phyloP scores from a whole-genome alignment of 148 eudicot genomes.

The Oxyria digyna region DNA sequence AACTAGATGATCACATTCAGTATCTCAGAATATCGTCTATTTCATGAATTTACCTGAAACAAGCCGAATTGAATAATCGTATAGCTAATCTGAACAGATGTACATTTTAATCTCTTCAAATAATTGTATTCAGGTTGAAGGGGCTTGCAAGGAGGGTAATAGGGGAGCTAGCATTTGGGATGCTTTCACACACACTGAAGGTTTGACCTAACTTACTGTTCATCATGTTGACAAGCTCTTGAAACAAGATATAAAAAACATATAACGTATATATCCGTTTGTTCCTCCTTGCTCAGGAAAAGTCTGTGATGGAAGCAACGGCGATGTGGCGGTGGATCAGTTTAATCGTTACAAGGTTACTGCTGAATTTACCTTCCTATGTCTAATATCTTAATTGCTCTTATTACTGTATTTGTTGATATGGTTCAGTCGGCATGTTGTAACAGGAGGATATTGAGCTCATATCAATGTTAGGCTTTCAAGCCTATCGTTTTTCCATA shows the following conservation, averaged over 20 bases:
- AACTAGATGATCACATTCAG: neutral
- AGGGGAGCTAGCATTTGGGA: constrained; percentile 75
- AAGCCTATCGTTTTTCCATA: constrained; percentile 69
- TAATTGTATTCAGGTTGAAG: constrained; percentile 37
- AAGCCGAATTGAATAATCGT: neutral
- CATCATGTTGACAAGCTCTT: neutral
- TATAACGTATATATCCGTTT: neutral
- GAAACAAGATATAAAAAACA: neutral
- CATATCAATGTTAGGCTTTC: constrained; percentile 56
- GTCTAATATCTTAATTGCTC: neutral
- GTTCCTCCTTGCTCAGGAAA: constrained; percentile 25
- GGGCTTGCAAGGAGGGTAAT: constrained; percentile 43
- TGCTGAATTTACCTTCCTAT: constrained; percentile 1
- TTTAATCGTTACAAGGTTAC: constrained; percentile 77
- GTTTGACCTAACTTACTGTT: constrained; percentile 11
- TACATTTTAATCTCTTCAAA: neutral
- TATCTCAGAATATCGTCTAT: neutral
- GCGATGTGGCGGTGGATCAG: constrained; percentile 77
- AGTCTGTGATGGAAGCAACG: constrained; percentile 51
- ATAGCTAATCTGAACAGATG: neutral
- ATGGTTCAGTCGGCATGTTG: neutral
- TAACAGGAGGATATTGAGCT: constrained; percentile 72
- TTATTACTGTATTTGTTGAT: neutral
- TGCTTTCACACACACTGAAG: constrained; percentile 36
- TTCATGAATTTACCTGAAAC: neutral